phyloP scores from a whole-genome alignment of 768 basidiomycete genomes.

The Tulasnella sp. region DNA sequence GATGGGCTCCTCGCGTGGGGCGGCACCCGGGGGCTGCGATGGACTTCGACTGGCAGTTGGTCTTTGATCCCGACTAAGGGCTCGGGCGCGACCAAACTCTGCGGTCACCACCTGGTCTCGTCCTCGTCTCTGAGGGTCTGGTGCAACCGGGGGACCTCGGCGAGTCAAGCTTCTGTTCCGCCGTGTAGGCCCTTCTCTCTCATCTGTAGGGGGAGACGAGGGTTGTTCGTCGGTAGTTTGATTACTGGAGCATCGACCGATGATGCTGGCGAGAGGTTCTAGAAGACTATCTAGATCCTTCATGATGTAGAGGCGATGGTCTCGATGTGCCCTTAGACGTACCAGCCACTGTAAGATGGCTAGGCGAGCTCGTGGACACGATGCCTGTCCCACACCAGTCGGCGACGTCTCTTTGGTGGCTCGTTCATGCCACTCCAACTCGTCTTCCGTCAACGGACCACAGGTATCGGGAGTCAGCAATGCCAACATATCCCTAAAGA shows the following conservation, averaged over 20 bases:
- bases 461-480: constrained; percentile 26
- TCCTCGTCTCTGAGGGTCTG: not conserved
- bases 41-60: constrained; percentile 1
- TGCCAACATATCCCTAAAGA: constrained; percentile 31
- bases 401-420: not conserved
- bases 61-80: not conserved
- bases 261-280: constrained; percentile 46
- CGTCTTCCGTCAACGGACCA: not conserved
- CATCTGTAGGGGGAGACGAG: not conserved
- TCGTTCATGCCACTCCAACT: not conserved
- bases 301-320: constrained; percentile 72
- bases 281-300: constrained; percentile 35
- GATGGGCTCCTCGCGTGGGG: constrained; percentile 22
- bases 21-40: not conserved
- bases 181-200: constrained; percentile 11
- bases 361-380: constrained; percentile 46
- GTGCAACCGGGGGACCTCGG: not conserved
- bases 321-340: constrained; percentile 78
- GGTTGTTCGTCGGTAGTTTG: not conserved
- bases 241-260: constrained; percentile 22
- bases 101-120: constrained; percentile 1
- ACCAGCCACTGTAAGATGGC: constrained; percentile 76
- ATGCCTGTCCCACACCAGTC: constrained; percentile 19
- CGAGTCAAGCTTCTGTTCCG: constrained; percentile 12
- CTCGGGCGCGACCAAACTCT: not conserved